phyloP scores from a whole-genome alignment of 805 yeast genomes.

The Kodamaea laetipori region DNA sequence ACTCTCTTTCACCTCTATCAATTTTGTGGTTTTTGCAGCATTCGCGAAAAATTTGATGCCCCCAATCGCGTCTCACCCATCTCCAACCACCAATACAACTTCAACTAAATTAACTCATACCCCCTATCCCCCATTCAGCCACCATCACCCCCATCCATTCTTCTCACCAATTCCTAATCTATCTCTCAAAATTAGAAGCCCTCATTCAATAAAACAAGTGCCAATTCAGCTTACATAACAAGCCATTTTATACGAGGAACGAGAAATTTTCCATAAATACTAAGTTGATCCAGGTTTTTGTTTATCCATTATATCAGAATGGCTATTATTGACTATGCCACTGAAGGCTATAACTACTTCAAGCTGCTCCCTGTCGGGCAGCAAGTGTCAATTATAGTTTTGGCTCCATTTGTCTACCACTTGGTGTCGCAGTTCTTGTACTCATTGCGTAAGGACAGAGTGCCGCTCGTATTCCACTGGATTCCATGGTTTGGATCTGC shows the following conservation, averaged over 20 bases:
- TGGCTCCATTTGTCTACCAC: conserved; percentile 65
- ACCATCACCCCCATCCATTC: not conserved
- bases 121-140: not conserved
- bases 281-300: not conserved
- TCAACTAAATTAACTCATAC: too few species aligned
- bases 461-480: conserved; percentile 88
- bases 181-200: not conserved
- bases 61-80: not conserved
- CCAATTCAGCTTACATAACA: conserved; percentile 6
- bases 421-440: conserved; percentile 66
- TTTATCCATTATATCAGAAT: conserved; percentile 19
- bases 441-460: conserved; percentile 77
- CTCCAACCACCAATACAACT: not conserved
- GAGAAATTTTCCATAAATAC: conserved; percentile 3
- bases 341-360: conserved; percentile 21
- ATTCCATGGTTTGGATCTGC: conserved; percentile 97
- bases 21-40: too few species aligned
- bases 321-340: conserved; percentile 27
- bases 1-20: too few species aligned
- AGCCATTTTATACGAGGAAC: conserved; percentile 4
- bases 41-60: not conserved
- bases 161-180: not conserved
- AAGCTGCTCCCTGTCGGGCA: conserved; percentile 27
- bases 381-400: conserved; percentile 35
- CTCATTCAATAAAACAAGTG: too few species aligned